phyloP scores from a whole-genome alignment of 2,329 filamentous ascomycete genomes.

The Talaromyces sp. region DNA sequence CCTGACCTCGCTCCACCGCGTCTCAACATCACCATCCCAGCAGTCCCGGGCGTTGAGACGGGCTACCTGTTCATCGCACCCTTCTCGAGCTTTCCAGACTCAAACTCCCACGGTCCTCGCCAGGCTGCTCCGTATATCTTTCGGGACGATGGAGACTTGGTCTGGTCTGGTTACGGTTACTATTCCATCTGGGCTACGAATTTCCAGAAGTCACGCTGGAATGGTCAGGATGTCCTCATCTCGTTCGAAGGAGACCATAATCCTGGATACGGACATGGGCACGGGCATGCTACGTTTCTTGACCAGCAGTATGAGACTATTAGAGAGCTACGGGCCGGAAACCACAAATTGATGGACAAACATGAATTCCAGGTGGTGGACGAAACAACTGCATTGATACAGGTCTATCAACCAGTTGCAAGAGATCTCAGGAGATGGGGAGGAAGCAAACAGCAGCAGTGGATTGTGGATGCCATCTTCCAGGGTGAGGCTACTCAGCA shows the following conservation, averaged over 20 bases:
- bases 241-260: conserved; percentile 52
- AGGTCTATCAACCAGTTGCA: conserved; percentile 42
- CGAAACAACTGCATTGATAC: conserved; percentile 49
- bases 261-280: conserved; percentile 48
- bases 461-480: conserved; percentile 52
- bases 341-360: conserved; percentile 47
- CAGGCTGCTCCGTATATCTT: conserved; percentile 55
- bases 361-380: conserved; percentile 54
- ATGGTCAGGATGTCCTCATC: conserved; percentile 49
- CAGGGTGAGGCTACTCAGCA: conserved; percentile 36
- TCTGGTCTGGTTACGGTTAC: conserved; percentile 54
- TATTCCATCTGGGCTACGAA: conserved; percentile 51
- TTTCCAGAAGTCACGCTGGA: conserved; percentile 46
- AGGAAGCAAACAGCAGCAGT: conserved; percentile 45
- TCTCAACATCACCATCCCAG: conserved; percentile 35
- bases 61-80: conserved; percentile 37
- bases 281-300: conserved; percentile 51
- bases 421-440: conserved; percentile 42
- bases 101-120: conserved; percentile 37
- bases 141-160: conserved; percentile 48
- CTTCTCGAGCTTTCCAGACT: conserved; percentile 24
- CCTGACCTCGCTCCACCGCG: conserved; percentile 9
- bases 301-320: conserved; percentile 52
- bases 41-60: conserved; percentile 26
- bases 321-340: conserved; percentile 45